Conservation (phyloP, 306 rosid species). For the Parietaria judaica region DNA sequence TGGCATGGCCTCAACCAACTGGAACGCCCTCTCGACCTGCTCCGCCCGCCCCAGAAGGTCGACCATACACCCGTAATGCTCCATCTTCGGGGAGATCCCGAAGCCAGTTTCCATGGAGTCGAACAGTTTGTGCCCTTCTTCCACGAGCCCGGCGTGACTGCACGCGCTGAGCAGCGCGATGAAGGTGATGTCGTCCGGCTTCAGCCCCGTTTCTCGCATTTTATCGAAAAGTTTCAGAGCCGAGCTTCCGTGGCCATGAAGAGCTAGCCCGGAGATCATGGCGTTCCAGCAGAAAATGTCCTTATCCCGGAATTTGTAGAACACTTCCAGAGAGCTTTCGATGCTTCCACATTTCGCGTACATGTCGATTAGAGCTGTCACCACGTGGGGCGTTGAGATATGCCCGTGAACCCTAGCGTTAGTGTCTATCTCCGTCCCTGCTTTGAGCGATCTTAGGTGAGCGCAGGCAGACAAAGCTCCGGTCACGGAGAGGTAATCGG, state of each 20-base stretch:
- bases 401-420: slow-evolving; percentile 8
- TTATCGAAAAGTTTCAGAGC: slow-evolving; percentile 19
- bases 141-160: slow-evolving; percentile 26
- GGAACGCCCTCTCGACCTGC: slow-evolving; percentile 10
- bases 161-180: slow-evolving; percentile 26
- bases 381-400: slow-evolving; percentile 21
- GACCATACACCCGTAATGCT: slow-evolving; percentile 29
- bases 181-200: slow-evolving; percentile 32
- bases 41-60: slow-evolving; percentile 26
- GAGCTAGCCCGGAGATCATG: slow-evolving; percentile 23
- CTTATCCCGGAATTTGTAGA: slow-evolving; percentile 16
- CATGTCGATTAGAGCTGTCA: slow-evolving; percentile 26
- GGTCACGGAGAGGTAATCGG: slow-evolving; percentile 23
- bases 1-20: slow-evolving; percentile 17
- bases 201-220: slow-evolving; percentile 13
- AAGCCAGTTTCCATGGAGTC: slow-evolving; percentile 14
- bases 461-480: slow-evolving; percentile 23
- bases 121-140: slow-evolving; percentile 21
- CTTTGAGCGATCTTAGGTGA: slow-evolving; percentile 20
- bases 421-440: slow-evolving; percentile 15
- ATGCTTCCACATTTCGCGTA: slow-evolving; percentile 31
- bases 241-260: slow-evolving; percentile 16
- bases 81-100: slow-evolving; percentile 21
- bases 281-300: slow-evolving; percentile 30
- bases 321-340: slow-evolving; percentile 17